Evolutionary conservation across 1,139 yeast genomes (phyloP).

Genomic region (Geotrichum bryndzae): DNA sequence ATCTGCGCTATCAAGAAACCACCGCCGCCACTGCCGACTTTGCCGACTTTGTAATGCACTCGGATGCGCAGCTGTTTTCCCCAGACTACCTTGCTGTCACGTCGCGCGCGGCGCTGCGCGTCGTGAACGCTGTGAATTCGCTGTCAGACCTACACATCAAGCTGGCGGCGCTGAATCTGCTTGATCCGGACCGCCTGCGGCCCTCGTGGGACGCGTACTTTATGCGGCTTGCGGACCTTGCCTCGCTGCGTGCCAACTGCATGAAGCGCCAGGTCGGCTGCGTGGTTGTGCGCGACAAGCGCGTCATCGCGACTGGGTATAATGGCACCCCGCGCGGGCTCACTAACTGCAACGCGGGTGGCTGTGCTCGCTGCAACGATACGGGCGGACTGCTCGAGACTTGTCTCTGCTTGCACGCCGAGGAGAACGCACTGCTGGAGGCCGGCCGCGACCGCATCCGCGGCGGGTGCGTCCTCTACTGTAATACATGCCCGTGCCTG

Average conservation of each 20-base stretch:
- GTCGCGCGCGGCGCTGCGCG: background rate
- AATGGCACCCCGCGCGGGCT: constrained; percentile 93
- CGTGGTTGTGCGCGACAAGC: constrained; percentile 76
- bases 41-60: background rate
- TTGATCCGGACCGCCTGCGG: constrained; percentile 59
- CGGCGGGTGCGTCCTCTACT: constrained; percentile 59
- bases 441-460: constrained; percentile 88
- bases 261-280: constrained; percentile 97
- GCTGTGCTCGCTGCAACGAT: constrained; percentile 73
- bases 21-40: constrained; percentile 43
- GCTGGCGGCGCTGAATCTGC: constrained; percentile 49
- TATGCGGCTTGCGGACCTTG: constrained; percentile 87
- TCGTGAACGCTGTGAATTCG: background rate
- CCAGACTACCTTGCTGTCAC: background rate
- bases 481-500: constrained; percentile 95
- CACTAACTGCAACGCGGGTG: constrained; percentile 89
- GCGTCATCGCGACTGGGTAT: constrained; percentile 94
- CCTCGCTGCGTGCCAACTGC: constrained; percentile 88
- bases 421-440: constrained; percentile 90
- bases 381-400: constrained; percentile 71
- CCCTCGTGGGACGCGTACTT: constrained; percentile 97
- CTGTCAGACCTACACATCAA: constrained; percentile 29
- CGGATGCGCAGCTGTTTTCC: background rate
- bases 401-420: constrained; percentile 92
- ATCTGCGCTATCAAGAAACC: constrained; percentile 39